Evolutionary conservation across 2,329 filamentous ascomycete species (phyloP).

Genomic region (Aurifilum marmelostoma): DNA sequence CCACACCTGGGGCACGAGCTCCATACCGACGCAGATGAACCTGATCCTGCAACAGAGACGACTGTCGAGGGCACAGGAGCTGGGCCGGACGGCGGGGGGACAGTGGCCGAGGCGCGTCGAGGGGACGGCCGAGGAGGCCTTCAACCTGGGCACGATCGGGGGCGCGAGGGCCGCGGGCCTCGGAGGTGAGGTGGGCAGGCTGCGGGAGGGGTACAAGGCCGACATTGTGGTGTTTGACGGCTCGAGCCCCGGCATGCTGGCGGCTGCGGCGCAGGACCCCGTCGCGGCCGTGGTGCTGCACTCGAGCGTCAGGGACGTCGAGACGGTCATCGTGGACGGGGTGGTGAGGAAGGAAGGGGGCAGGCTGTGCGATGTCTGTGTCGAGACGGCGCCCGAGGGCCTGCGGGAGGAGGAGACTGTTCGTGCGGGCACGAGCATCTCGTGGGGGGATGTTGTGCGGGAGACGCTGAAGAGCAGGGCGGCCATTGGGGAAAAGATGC

Average conservation of each 20-base stretch:
- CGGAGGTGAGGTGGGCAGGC: conserved; percentile 46
- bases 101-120: conserved; percentile 35
- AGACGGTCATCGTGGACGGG: conserved; percentile 48
- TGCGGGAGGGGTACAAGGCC: conserved; percentile 50
- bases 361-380: conserved; percentile 25
- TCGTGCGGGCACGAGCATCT: neutral
- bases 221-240: conserved; percentile 54
- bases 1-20: conserved; percentile 37
- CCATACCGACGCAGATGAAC: conserved; percentile 40
- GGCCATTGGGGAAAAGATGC: neutral
- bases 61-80: conserved; percentile 35
- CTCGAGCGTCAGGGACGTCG: conserved; percentile 45
- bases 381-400: neutral
- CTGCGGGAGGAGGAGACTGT: conserved; percentile 1
- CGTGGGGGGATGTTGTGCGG: conserved; percentile 18
- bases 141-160: conserved; percentile 53
- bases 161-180: conserved; percentile 48
- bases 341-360: conserved; percentile 42
- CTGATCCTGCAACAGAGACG: conserved; percentile 39
- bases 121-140: conserved; percentile 46
- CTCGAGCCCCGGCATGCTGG: conserved; percentile 39
- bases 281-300: conserved; percentile 48
- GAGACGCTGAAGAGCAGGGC: conserved; percentile 20
- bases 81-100: conserved; percentile 31
- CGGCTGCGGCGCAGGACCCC: conserved; percentile 45